Evolutionary conservation across 352 stramenopile genomes (phyloP).

Genomic region (Phytopythium litorale): DNA sequence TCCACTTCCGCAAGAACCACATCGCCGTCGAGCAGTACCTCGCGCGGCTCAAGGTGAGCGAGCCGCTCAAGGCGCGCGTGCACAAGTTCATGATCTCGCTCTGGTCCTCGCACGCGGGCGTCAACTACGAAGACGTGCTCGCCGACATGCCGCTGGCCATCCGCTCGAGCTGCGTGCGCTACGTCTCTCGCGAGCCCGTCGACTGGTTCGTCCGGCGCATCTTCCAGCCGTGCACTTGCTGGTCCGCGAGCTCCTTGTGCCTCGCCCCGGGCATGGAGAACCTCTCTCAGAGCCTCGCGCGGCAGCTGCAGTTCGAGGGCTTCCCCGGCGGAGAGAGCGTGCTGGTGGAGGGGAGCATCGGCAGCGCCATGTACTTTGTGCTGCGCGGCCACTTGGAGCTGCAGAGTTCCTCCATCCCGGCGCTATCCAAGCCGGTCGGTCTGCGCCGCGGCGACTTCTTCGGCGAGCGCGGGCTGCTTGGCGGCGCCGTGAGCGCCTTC

Average conservation of each 20-base stretch:
- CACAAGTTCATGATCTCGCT: slow-evolving; percentile 45
- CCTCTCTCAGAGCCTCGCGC: slow-evolving; percentile 24
- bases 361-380: slow-evolving; percentile 67
- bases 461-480: slow-evolving; percentile 52
- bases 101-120: slow-evolving; percentile 51
- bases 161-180: slow-evolving; percentile 39
- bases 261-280: slow-evolving; percentile 9
- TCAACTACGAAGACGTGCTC: slow-evolving; percentile 50
- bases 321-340: slow-evolving; percentile 58
- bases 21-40: slow-evolving; percentile 48
- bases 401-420: slow-evolving; percentile 19
- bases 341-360: slow-evolving; percentile 54
- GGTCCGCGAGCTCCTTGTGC: neutral
- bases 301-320: slow-evolving; percentile 55
- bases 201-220: slow-evolving; percentile 34
- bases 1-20: slow-evolving; percentile 59
- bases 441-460: slow-evolving; percentile 48
- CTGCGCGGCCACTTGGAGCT: slow-evolving; percentile 46
- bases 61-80: slow-evolving; percentile 22
- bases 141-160: slow-evolving; percentile 46
- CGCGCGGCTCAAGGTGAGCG: slow-evolving; percentile 27
- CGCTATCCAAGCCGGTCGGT: slow-evolving; percentile 16
- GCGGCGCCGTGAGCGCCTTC: slow-evolving; percentile 34
- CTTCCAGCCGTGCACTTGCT: slow-evolving; percentile 25
- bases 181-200: slow-evolving; percentile 29